These are phyloP conservation scores for Plasmopara viticola DNA, from an alignment of 352 stramenopile genomes.

Conservation along the genomic window DNA sequence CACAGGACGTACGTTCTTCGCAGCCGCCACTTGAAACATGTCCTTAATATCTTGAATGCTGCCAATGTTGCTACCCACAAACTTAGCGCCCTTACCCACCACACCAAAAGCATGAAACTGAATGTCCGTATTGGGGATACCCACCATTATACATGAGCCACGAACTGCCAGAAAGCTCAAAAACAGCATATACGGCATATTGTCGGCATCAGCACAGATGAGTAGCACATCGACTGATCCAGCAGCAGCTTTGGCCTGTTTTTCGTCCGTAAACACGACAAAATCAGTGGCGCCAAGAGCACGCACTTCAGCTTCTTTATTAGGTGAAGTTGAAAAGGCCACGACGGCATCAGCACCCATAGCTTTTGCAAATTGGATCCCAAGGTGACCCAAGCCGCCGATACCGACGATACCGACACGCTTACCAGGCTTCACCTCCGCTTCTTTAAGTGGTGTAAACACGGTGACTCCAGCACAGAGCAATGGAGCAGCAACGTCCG, in stretches of 20 bases:
- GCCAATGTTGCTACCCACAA: conserved; percentile 52
- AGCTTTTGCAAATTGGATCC: conserved; percentile 71
- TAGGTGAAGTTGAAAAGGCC: conserved; percentile 56
- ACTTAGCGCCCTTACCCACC: conserved; percentile 28
- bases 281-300: conserved; percentile 60
- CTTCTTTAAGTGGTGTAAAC: conserved; percentile 35
- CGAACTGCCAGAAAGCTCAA: conserved; percentile 44
- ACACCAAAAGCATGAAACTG: conserved; percentile 48
- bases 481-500: conserved; percentile 12
- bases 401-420: conserved; percentile 75
- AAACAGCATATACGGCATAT: conserved; percentile 49
- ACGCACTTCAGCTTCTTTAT: conserved; percentile 53
- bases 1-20: conserved; percentile 57
- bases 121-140: conserved; percentile 54
- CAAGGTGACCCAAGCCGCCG: conserved; percentile 82
- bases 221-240: conserved; percentile 61
- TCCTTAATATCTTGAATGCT: conserved; percentile 63
- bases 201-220: conserved; percentile 55
- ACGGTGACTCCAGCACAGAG: conserved; percentile 15
- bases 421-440: conserved; percentile 36
- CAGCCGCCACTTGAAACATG: conserved; percentile 74
- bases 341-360: conserved; percentile 43
- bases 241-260: conserved; percentile 20
- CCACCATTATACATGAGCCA: conserved; percentile 65
- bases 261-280: conserved; percentile 42